Percentiles rank a stretch among this genome's conserved stretches.
phyloP scores from a whole-genome alignment of 305 asterid genomes.

The Solanum chacoense region DNA sequence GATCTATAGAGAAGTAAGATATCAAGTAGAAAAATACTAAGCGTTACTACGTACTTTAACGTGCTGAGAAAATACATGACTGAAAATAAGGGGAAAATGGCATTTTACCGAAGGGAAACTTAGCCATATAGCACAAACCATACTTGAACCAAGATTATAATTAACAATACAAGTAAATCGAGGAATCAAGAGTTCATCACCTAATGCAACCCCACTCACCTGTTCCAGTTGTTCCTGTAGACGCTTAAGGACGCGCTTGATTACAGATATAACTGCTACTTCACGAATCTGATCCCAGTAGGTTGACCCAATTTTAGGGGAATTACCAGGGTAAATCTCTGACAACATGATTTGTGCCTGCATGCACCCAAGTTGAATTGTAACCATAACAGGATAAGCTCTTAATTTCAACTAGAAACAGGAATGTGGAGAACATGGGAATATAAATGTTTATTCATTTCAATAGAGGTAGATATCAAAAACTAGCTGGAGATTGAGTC shows the following conservation, averaged over 20 bases:
- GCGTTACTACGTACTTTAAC: neutral
- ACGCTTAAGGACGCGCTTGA: slow-evolving; percentile 72
- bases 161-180: neutral
- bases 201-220: slow-evolving; percentile 27
- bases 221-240: slow-evolving; percentile 72
- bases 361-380: slow-evolving; percentile 4
- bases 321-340: slow-evolving; percentile 90
- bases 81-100: neutral
- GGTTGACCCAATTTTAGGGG: slow-evolving; percentile 76
- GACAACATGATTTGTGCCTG: slow-evolving; percentile 94
- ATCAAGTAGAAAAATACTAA: neutral
- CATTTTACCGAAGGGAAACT: neutral
- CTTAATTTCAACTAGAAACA: neutral
- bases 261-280: slow-evolving; percentile 68
- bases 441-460: neutral
- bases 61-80: neutral
- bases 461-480: neutral
- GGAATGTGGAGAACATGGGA: neutral
- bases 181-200: neutral
- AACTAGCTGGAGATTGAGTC: neutral
- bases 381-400: neutral
- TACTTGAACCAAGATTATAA: neutral
- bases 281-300: slow-evolving; percentile 97
- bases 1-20: neutral
- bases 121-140: neutral